phyloP scores from a whole-genome alignment of 2,329 filamentous ascomycete genomes.

The Fusarium sp. region DNA sequence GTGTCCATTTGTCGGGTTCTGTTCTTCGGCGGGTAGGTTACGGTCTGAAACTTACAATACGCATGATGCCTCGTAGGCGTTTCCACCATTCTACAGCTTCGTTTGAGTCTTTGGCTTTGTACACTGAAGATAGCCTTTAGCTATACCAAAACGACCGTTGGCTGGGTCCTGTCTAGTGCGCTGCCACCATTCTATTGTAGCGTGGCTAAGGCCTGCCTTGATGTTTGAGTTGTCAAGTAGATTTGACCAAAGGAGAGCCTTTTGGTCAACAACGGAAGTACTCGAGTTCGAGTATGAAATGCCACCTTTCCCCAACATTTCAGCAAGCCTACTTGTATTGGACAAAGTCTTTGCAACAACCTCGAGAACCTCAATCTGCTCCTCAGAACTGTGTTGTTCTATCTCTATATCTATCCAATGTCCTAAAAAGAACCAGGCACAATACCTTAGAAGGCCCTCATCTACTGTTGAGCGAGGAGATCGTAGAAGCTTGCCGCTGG shows the following conservation, averaged over 20 bases:
- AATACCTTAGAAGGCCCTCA: slow-evolving; percentile 1
- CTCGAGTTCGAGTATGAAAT: background rate
- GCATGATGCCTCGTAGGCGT: background rate
- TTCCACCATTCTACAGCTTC: slow-evolving; percentile 2
- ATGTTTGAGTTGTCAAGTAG: background rate
- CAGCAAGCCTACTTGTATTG: slow-evolving; percentile 26
- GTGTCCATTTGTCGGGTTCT: rapidly evolving
- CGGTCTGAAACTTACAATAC: background rate
- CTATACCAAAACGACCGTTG: background rate
- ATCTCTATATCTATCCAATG: slow-evolving; percentile 36
- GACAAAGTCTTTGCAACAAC: slow-evolving; percentile 33
- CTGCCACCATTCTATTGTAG: slow-evolving; percentile 7
- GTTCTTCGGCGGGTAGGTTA: no score
- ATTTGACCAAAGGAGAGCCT: background rate
- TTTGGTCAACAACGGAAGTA: background rate
- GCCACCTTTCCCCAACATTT: slow-evolving; percentile 27
- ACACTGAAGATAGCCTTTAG: slow-evolving; percentile 5
- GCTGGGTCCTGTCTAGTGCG: background rate
- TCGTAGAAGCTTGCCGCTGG: slow-evolving; percentile 23
- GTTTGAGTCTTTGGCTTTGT: background rate
- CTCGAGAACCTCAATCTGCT: slow-evolving; percentile 44
- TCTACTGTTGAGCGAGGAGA: background rate
- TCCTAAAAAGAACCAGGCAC: background rate
- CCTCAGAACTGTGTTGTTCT: slow-evolving; percentile 23
- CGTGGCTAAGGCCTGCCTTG: background rate